Evolutionary conservation across 2,329 filamentous ascomycete genomes (phyloP), one percentile per base, ranked within the genome.

Genomic region (Hypoxylon sp.): DNA sequence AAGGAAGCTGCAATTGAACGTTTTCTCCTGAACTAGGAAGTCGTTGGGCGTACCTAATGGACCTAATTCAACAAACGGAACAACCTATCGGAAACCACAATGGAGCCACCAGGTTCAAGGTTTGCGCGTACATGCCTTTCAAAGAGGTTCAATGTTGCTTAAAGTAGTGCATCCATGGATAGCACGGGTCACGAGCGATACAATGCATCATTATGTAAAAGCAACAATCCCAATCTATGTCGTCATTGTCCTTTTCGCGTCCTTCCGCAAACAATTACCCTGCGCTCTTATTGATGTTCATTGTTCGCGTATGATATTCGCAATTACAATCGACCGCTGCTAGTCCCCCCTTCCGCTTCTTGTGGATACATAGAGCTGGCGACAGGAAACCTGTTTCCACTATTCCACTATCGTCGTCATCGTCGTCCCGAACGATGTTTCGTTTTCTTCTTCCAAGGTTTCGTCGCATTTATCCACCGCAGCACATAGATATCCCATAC

Each of bases 51-150:
- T 42, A 47, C 42, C 24, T 27, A 27, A 27, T 27, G 24, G 24
- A 27, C 24, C 24, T 27, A 46, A 50, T 65, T 68, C 52, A 66
- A 60, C 63, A 60, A 57, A 57, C 67, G 59, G 67, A 69, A 67
- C 27, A 69, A 64, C 59, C 47, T 69, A 56, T 57, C 63, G 58
- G 51, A 65, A 48, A 29, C 13, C 29, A 50, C 31, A 58, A 47
- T 56, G 31, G n/a, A 48, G 32, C 13, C 17, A n/a, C 32, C 46
- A 37, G 24, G 7, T 27, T 24, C 21, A 21, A 21, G 19, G 51
- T 51, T 52, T 57, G 53, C 17, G 11, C 19, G 37, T 15, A 15
- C 21, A 27, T 27, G 3, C 24, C 3, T 27, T 27, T 27, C 24
- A 27, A 24, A 24, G 24, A 27, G 3, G 24, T 27, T 27, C 24